phyloP scores from a whole-genome alignment of 106 monocot genomes.

The Platanthera guangdongensis region DNA sequence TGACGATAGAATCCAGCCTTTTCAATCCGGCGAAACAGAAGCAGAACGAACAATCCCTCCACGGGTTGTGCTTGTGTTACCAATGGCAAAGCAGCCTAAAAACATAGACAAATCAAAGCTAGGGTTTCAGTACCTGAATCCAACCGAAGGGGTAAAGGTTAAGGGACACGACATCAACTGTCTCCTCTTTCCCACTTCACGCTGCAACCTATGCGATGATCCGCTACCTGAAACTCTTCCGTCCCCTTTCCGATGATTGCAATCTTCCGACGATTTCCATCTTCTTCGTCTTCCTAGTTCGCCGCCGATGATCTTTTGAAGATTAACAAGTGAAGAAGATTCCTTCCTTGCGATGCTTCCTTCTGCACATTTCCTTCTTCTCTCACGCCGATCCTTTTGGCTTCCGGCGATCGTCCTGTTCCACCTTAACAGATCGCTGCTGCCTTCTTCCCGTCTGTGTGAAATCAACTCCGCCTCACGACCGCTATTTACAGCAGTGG shows the following conservation, averaged over 20 bases:
- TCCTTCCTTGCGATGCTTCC: slow-evolving; percentile 3
- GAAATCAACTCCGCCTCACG: neutral
- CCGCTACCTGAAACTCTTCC: neutral
- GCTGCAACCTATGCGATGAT: neutral
- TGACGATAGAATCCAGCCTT: neutral
- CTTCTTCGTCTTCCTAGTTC: neutral
- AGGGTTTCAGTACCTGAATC: slow-evolving; percentile 31
- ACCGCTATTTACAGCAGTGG: neutral
- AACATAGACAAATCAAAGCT: slow-evolving; percentile 28
- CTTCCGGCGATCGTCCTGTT: slow-evolving; percentile 4
- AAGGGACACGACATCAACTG: neutral
- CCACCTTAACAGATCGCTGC: neutral
- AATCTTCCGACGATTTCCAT: too few species aligned
- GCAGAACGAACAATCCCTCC: neutral
- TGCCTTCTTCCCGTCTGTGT: slow-evolving; percentile 6
- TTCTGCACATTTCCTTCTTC: neutral
- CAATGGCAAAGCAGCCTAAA: slow-evolving; percentile 12
- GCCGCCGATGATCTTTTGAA: neutral
- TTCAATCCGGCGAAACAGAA: slow-evolving; percentile 5
- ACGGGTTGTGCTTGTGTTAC: neutral
- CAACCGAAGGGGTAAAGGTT: slow-evolving; percentile 3
- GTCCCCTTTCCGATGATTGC: neutral
- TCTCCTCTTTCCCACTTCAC: slow-evolving; percentile 1
- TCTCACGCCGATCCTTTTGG: slow-evolving; percentile 4
- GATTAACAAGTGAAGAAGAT: neutral